Base-by-base conservation (phyloP, 1,139 yeast genomes). In the Trichomonascaceae sp. region DNA sequence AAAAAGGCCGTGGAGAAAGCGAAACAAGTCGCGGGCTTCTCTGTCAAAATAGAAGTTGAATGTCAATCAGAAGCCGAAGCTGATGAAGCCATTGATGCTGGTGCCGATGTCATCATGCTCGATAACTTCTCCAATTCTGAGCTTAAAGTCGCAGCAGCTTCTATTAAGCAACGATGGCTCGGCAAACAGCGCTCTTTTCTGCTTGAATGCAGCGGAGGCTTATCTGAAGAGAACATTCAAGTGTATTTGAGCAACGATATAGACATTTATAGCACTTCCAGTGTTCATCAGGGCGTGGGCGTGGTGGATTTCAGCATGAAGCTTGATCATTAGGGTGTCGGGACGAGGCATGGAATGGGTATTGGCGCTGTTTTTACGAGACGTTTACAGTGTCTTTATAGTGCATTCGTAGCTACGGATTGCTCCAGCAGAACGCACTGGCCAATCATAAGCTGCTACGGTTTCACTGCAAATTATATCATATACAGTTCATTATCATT, bases 31-130 rank as follows among this genome's bases (percentile, higher is more conserved):
- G 88, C 91, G 65, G 98, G 98, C 2, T 91, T 91, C 71, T 82
- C 96, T 1, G 78, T 86, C 49, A 93, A 93, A 71, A 85, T 93
- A 53, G 98, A 91, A 69, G 97, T 91, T 43, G 98, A 91, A 70
- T 93, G 89, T 52, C 87, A 87, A 65, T 74, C 80, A 54, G 96
- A 87, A 67, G 79, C 73, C 7, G 97, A 90, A 63, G 98, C 98
- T 1, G 77, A 80, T 59, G 97, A 91, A 66, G 98, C 98, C 27
- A 91, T 91, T 65, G 81, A 77, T 30, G 96, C 97, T 6, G 98
- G 98, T 17, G 97, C 98, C 0, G 98, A 91, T 70, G 89, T 91
- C 18, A 85, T 93, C 60, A 91, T 91, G 98, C 78, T 93, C 66
- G 98, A 93, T 68, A 91, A 93, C 69, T 91, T 93, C 69, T 68